These are phyloP conservation scores for Rubus parviflorus DNA, from an alignment of 306 rosid genomes.

Conservation along the genomic window DNA sequence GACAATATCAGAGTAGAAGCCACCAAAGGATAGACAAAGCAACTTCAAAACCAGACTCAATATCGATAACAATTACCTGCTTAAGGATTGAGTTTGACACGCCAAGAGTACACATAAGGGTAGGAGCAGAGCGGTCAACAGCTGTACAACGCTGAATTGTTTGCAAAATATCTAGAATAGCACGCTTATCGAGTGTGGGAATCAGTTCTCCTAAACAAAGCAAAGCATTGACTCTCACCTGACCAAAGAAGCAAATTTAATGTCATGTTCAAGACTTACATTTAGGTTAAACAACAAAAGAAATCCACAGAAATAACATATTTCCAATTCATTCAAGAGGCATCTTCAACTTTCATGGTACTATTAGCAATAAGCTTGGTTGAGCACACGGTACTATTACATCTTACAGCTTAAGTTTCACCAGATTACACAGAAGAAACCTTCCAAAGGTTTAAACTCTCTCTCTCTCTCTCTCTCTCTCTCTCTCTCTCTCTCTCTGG, in stretches of 20 bases:
- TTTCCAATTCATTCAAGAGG: neutral
- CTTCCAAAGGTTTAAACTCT: no score
- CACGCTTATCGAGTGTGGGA: slow-evolving; percentile 74
- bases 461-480: no score
- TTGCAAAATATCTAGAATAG: slow-evolving; percentile 80
- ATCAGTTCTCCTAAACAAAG: slow-evolving; percentile 88
- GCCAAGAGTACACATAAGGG: slow-evolving; percentile 98
- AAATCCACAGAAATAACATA: neutral
- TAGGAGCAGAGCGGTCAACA: slow-evolving; percentile 94
- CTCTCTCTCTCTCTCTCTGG: no score
- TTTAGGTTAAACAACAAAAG: slow-evolving; percentile 3
- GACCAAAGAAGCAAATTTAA: slow-evolving; percentile 27
- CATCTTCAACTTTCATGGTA: slow-evolving; percentile 15
- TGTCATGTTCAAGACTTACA: slow-evolving; percentile 10
- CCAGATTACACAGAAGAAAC: no score
- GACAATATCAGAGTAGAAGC: slow-evolving; percentile 20
- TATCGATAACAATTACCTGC: slow-evolving; percentile 50
- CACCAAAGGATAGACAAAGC: slow-evolving; percentile 16
- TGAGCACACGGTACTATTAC: neutral
- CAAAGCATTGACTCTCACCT: slow-evolving; percentile 99
- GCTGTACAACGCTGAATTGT: slow-evolving; percentile 97
- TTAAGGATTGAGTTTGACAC: slow-evolving; percentile 91
- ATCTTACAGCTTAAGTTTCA: neutral
- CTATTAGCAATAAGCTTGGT: neutral
- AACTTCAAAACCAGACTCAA: neutral